Evolutionary conservation across 306 rosid genomes (phyloP).

Genomic region (Corylus heterophylla): DNA sequence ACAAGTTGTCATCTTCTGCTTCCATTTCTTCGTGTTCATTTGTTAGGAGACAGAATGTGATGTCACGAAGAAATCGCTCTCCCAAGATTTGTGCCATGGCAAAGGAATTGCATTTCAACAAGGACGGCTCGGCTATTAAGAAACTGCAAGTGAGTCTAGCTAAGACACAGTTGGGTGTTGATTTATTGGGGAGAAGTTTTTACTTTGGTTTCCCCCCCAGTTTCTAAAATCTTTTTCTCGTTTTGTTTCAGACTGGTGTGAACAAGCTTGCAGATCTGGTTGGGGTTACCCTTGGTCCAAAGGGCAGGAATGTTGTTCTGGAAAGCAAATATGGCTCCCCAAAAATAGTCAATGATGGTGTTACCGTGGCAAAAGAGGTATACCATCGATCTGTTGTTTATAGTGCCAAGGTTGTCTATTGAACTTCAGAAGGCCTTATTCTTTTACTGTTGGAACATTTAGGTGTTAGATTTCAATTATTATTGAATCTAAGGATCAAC

Average conservation of each 20-base stretch:
- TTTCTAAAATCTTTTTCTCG: neutral
- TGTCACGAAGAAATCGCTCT: slow-evolving; percentile 36
- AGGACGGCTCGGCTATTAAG: slow-evolving; percentile 92
- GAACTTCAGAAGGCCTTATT: neutral
- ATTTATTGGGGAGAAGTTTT: neutral
- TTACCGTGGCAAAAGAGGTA: slow-evolving; percentile 97
- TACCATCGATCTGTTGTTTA: neutral
- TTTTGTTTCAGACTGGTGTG: slow-evolving; percentile 69
- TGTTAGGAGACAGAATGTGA: slow-evolving; percentile 41
- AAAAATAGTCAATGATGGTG: slow-evolving; percentile 96
- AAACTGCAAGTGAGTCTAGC: slow-evolving; percentile 55
- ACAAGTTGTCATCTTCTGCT: slow-evolving; percentile 63
- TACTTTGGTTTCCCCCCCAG: neutral
- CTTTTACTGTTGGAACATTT: neutral
- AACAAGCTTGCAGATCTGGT: slow-evolving; percentile 98
- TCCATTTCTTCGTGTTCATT: slow-evolving; percentile 61
- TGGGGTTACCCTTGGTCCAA: slow-evolving; percentile 98
- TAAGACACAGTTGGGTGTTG: neutral
- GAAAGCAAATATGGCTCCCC: slow-evolving; percentile 99
- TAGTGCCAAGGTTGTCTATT: neutral
- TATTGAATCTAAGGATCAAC: neutral
- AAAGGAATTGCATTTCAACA: slow-evolving; percentile 88
- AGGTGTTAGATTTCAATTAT: neutral
- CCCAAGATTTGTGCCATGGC: slow-evolving; percentile 87
- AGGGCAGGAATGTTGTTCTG: slow-evolving; percentile 95